A percentile compares a stretch with the other conserved stretches of the same genome.
These are phyloP conservation scores for Plasmodium yoelii DNA, from an alignment of 169 alveolate species.

Conservation along the genomic window DNA sequence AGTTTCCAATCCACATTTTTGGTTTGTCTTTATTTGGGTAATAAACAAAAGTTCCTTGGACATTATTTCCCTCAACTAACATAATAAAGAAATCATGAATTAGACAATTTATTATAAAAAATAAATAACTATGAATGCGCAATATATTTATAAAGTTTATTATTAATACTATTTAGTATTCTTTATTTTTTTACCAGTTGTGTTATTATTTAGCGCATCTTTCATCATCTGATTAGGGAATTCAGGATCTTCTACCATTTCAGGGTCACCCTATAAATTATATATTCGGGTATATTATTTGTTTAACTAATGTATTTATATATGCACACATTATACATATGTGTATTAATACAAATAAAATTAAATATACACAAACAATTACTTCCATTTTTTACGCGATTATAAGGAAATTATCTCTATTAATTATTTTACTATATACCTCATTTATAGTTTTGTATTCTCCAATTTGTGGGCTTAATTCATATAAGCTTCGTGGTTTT, in stretches of 20 bases:
- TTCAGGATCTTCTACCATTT: slow-evolving; percentile 82
- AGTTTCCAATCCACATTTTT: slow-evolving; percentile 85
- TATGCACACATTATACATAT: not conserved
- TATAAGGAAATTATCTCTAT: not conserved
- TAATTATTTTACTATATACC: slow-evolving; percentile 15
- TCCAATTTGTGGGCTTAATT: slow-evolving; percentile 66
- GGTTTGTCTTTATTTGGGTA: slow-evolving; percentile 81
- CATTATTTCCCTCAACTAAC: slow-evolving; percentile 60
- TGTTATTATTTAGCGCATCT: slow-evolving; percentile 76
- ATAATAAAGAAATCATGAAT: slow-evolving; percentile 3
- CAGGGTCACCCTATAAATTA: slow-evolving; percentile 81
- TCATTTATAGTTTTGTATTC: slow-evolving; percentile 66
- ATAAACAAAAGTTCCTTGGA: slow-evolving; percentile 80
- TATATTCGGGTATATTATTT: not conserved
- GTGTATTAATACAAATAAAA: slow-evolving; percentile 1
- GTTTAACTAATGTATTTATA: too few species aligned
- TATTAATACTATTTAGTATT: not conserved
- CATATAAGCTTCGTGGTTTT: slow-evolving; percentile 43
- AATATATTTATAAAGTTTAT: not conserved
- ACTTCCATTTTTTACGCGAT: not conserved
- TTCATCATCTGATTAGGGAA: slow-evolving; percentile 80
- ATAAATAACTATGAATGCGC: not conserved
- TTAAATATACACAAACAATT: not conserved
- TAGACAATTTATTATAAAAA: not conserved
- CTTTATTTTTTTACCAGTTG: slow-evolving; percentile 52